A percentile compares a stretch with the other conserved stretches of the same genome.
phyloP scores from a whole-genome alignment of 306 rosid genomes.

The Ammopiptanthus mongolicus region DNA sequence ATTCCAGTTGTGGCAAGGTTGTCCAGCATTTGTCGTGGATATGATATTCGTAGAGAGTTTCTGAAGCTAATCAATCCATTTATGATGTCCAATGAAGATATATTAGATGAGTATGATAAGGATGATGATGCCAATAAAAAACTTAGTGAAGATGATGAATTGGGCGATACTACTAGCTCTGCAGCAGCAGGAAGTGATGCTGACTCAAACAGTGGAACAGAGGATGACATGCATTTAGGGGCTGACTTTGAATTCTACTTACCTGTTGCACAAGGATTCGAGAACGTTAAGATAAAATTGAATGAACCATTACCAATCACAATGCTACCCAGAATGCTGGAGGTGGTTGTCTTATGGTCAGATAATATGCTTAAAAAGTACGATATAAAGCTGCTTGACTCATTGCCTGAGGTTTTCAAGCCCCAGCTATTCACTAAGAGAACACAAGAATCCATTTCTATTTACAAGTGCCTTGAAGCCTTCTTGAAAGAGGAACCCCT shows the following conservation, averaged over 20 bases:
- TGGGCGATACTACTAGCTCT: slow-evolving; percentile 36
- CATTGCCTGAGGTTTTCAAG: slow-evolving; percentile 60
- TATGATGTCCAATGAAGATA: slow-evolving; percentile 34
- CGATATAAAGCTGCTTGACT: slow-evolving; percentile 36
- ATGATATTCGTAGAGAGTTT: slow-evolving; percentile 47
- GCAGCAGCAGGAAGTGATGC: slow-evolving; percentile 37
- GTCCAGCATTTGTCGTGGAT: slow-evolving; percentile 41
- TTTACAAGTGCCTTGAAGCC: slow-evolving; percentile 80
- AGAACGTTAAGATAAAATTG: slow-evolving; percentile 32
- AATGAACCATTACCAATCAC: slow-evolving; percentile 33
- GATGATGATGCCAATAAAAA: slow-evolving; percentile 29
- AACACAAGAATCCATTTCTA: slow-evolving; percentile 60
- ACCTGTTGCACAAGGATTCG: not conserved
- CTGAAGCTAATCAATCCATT: slow-evolving; percentile 57
- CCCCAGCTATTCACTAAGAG: slow-evolving; percentile 22
- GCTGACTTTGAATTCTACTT: slow-evolving; percentile 53
- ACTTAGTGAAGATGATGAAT: slow-evolving; percentile 44
- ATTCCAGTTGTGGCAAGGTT: slow-evolving; percentile 65
- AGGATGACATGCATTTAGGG: slow-evolving; percentile 30
- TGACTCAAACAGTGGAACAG: slow-evolving; percentile 35
- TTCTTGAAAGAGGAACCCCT: slow-evolving; percentile 85
- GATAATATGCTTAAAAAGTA: slow-evolving; percentile 52
- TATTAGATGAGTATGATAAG: slow-evolving; percentile 24
- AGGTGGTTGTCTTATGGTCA: slow-evolving; percentile 56
- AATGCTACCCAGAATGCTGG: slow-evolving; percentile 16